Evolutionary conservation across 805 yeast genomes (phyloP).

Genomic region (Pichia manshurica): DNA sequence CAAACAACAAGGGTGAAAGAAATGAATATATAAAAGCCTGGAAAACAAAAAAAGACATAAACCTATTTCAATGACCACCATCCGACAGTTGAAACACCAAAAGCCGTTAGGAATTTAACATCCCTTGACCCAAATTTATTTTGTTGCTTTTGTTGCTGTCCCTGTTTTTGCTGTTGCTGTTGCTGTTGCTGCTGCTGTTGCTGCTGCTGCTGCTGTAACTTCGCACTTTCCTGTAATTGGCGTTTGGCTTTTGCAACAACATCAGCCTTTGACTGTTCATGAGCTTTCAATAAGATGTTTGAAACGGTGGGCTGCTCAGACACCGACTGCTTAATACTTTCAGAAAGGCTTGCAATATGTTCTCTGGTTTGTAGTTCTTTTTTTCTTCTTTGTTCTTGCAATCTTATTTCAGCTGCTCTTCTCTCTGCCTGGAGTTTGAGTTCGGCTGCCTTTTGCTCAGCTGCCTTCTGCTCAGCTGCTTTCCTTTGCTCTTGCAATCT

Average conservation of each 20-base stretch:
- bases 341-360: background rate
- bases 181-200: constrained; percentile 1
- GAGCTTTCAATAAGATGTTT: background rate
- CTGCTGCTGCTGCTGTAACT: constrained; percentile 6
- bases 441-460: background rate
- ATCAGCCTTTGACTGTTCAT: constrained; percentile 11
- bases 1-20: background rate
- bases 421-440: background rate
- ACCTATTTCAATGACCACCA: constrained; percentile 30
- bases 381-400: background rate
- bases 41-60: too few relatives aligned
- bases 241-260: constrained; percentile 12
- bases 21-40: background rate
- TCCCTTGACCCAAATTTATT: constrained; percentile 16
- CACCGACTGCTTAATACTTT: background rate
- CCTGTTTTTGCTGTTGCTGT: constrained; percentile 3
- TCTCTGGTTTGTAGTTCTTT: background rate
- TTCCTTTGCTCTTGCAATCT: background rate
- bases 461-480: background rate
- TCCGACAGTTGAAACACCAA: constrained; percentile 24
- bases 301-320: background rate
- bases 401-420: background rate
- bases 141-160: constrained; percentile 1
- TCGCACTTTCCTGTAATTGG: constrained; percentile 7
- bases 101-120: constrained; percentile 22